phyloP scores from a whole-genome alignment of 345 rosid species.

The Barbarea vulgaris region DNA sequence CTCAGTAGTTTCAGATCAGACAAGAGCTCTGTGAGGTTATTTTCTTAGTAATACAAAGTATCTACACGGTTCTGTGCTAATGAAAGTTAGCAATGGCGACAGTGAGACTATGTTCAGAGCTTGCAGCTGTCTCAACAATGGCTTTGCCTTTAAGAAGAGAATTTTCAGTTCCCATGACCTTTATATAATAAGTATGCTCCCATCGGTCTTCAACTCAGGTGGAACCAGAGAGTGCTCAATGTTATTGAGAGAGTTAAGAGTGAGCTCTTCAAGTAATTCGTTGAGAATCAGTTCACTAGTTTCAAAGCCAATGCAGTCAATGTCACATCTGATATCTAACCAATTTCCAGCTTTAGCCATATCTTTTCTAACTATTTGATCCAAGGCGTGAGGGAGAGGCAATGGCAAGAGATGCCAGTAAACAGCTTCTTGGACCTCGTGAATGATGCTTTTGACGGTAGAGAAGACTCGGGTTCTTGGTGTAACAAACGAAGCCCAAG shows the following conservation, averaged over 20 bases:
- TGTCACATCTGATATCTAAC: constrained; percentile 71
- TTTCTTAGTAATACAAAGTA: constrained; percentile 36
- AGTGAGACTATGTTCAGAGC: constrained; percentile 18
- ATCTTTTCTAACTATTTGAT: constrained; percentile 80
- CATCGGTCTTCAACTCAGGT: constrained; percentile 41
- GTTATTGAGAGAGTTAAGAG: constrained; percentile 40
- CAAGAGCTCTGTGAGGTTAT: constrained; percentile 31
- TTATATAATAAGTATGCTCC: constrained; percentile 30
- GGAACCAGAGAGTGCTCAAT: constrained; percentile 21
- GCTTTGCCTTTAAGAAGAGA: constrained; percentile 20
- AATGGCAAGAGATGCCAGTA: constrained; percentile 70
- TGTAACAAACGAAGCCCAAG: constrained; percentile 55
- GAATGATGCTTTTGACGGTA: constrained; percentile 48
- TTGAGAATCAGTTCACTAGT: constrained; percentile 65
- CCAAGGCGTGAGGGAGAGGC: constrained; percentile 70
- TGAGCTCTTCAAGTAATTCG: constrained; percentile 62
- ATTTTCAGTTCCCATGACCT: constrained; percentile 12
- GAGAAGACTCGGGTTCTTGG: constrained; percentile 56
- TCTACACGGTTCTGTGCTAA: constrained; percentile 36
- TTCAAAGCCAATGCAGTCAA: constrained; percentile 53
- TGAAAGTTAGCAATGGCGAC: constrained; percentile 37
- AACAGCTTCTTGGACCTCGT: constrained; percentile 67
- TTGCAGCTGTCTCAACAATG: constrained; percentile 22
- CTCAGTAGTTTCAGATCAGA: constrained; percentile 13
- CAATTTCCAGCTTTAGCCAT: constrained; percentile 68